phyloP scores from a whole-genome alignment of 2,329 filamentous ascomycete genomes.

The Stagonosporopsis cucurbitacearum region DNA sequence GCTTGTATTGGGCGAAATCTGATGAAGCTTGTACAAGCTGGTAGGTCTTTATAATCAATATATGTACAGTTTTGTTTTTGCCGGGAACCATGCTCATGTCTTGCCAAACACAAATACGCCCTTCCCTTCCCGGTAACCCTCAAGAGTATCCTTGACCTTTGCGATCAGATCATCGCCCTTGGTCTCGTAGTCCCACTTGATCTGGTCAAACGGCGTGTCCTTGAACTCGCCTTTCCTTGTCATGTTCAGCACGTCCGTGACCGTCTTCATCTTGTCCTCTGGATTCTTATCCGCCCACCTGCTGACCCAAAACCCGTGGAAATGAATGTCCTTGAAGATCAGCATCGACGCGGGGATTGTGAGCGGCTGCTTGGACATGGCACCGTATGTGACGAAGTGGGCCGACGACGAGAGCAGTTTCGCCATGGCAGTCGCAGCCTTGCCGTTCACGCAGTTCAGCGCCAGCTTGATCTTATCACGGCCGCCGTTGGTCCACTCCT shows the following conservation, averaged over 20 bases:
- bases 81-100: conserved; percentile 26
- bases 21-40: not conserved
- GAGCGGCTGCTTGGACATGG: conserved; percentile 89
- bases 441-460: conserved; percentile 93
- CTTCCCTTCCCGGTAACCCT: conserved; percentile 87
- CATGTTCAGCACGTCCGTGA: conserved; percentile 82
- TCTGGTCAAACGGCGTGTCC: conserved; percentile 81
- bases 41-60: not conserved
- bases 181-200: conserved; percentile 84
- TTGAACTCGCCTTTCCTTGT: conserved; percentile 78
- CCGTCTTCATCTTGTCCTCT: conserved; percentile 75
- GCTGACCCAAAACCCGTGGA: conserved; percentile 94
- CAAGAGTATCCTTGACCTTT: conserved; percentile 81
- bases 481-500: conserved; percentile 72
- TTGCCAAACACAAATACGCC: conserved; percentile 81
- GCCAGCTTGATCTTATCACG: conserved; percentile 77
- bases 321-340: conserved; percentile 91
- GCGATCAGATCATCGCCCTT: conserved; percentile 70
- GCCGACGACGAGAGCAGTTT: conserved; percentile 71
- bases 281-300: conserved; percentile 82
- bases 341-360: conserved; percentile 80
- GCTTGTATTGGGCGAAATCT: not conserved
- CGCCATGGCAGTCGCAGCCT: conserved; percentile 78
- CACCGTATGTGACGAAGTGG: conserved; percentile 90
- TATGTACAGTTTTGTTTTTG: not conserved